Conservation (phyloP, 345 rosid species). For the Tarenaya hassleriana region DNA sequence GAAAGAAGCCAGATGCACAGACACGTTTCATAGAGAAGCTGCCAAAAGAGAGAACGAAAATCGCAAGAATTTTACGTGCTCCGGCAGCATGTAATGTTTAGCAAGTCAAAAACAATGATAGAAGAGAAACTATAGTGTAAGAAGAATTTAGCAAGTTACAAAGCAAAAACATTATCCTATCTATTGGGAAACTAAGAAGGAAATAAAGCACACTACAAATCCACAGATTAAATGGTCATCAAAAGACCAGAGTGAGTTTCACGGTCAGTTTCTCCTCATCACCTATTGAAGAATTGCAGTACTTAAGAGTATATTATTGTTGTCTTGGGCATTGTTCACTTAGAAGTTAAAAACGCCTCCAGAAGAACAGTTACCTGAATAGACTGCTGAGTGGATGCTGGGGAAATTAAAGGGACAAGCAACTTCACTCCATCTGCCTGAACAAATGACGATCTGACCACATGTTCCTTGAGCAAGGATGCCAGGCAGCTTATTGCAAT, state of each 20-base stretch:
- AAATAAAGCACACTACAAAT: neutral
- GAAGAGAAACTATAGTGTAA: too few species aligned
- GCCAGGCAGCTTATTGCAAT: slow-evolving; percentile 73
- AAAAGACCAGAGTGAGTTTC: neutral
- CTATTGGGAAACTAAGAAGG: too few species aligned
- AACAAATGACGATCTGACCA: slow-evolving; percentile 87
- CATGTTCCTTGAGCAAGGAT: slow-evolving; percentile 72
- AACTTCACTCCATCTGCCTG: slow-evolving; percentile 88
- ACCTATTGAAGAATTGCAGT: slow-evolving; percentile 3
- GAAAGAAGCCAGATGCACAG: slow-evolving; percentile 93
- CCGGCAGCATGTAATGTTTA: too few species aligned
- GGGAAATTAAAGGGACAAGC: slow-evolving; percentile 75
- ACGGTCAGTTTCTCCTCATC: neutral
- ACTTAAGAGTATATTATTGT: slow-evolving; percentile 5
- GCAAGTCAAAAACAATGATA: too few species aligned
- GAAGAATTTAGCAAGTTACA: too few species aligned
- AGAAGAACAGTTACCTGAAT: slow-evolving; percentile 53
- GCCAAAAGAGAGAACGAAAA: slow-evolving; percentile 22
- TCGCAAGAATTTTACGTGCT: neutral
- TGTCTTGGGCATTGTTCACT: slow-evolving; percentile 1
- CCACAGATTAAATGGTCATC: slow-evolving; percentile 9
- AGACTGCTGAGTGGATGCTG: slow-evolving; percentile 95
- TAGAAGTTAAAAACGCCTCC: slow-evolving; percentile 5
- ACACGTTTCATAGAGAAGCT: slow-evolving; percentile 97
- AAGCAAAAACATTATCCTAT: too few species aligned